Evolutionary conservation across 108 stramenopile genomes (phyloP).

Genomic region (Aurantiochytrium sp.): DNA sequence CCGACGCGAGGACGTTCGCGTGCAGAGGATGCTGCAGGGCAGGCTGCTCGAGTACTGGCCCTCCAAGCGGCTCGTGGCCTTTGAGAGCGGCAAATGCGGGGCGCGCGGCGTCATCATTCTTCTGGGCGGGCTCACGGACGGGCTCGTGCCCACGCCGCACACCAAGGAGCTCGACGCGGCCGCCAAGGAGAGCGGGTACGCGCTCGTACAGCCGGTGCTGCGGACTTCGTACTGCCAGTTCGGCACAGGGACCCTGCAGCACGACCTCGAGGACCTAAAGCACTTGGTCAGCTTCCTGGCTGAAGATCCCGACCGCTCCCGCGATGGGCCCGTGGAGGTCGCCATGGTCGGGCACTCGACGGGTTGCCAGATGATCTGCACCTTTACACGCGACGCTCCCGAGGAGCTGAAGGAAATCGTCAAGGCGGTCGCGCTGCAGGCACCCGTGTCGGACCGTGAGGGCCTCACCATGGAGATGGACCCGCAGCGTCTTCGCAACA

Average conservation of each 20-base stretch:
- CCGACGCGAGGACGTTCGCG: too few relatives aligned
- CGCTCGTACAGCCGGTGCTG: slow-evolving; percentile 13
- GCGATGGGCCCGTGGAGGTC: not conserved
- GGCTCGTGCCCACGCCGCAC: not conserved
- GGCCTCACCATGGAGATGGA: not conserved
- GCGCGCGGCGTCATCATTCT: not conserved
- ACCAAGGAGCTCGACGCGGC: not conserved
- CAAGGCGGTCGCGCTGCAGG: slow-evolving; percentile 7
- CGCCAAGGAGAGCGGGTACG: not conserved
- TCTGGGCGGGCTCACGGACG: not conserved
- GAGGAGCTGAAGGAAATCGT: not conserved
- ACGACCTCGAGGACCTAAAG: not conserved
- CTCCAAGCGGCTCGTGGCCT: not conserved
- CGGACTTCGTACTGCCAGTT: not conserved
- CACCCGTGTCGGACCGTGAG: slow-evolving; percentile 17
- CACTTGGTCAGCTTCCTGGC: not conserved
- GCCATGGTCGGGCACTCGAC: not conserved
- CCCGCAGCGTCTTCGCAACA: not conserved
- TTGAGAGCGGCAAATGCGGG: not conserved
- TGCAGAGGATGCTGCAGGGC: not conserved
- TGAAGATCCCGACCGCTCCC: not conserved
- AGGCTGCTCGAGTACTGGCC: not conserved
- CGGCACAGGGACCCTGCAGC: slow-evolving; percentile 19
- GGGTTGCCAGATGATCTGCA: not conserved
- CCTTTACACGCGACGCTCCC: not conserved